A percentile compares a stretch with the other conserved stretches of the same genome.
These are phyloP conservation scores for Arctium minus DNA, from an alignment of 129 eudicot genomes.

Conservation along the genomic window DNA sequence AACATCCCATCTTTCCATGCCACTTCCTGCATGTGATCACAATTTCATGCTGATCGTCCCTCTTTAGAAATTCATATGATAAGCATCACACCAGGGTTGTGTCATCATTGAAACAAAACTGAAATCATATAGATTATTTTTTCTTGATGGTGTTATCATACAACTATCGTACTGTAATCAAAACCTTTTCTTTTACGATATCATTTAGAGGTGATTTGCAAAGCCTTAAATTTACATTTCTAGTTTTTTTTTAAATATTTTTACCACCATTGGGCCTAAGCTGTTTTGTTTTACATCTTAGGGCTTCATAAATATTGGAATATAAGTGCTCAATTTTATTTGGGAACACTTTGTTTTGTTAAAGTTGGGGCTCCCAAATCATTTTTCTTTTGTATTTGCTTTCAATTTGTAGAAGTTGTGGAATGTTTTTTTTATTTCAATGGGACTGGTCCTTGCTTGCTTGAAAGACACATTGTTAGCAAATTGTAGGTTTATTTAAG, in stretches of 20 bases:
- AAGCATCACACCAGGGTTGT: too few relatives aligned
- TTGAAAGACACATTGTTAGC: too few relatives aligned
- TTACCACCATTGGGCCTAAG: background rate
- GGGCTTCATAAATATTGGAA: background rate
- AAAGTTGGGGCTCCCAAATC: background rate
- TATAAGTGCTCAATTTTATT: background rate
- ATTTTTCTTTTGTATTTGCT: background rate
- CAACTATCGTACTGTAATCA: too few relatives aligned
- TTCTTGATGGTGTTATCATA: background rate
- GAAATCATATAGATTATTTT: background rate
- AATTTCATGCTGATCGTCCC: conserved; percentile 62
- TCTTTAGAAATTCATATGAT: background rate
- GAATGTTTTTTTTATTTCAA: too few relatives aligned
- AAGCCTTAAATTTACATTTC: background rate
- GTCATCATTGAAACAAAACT: background rate
- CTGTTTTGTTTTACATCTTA: background rate
- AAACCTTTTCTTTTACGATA: background rate
- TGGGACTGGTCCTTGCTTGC: too few relatives aligned
- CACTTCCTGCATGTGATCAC: conserved; percentile 63
- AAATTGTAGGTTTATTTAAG: too few relatives aligned
- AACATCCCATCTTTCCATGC: conserved; percentile 22
- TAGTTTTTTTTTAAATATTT: background rate
- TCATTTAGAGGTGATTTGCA: background rate
- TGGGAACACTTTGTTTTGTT: background rate
- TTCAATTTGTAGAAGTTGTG: background rate